Base-by-base conservation (phyloP, 2,329 filamentous ascomycete species). In the Scytalidium sp. region DNA sequence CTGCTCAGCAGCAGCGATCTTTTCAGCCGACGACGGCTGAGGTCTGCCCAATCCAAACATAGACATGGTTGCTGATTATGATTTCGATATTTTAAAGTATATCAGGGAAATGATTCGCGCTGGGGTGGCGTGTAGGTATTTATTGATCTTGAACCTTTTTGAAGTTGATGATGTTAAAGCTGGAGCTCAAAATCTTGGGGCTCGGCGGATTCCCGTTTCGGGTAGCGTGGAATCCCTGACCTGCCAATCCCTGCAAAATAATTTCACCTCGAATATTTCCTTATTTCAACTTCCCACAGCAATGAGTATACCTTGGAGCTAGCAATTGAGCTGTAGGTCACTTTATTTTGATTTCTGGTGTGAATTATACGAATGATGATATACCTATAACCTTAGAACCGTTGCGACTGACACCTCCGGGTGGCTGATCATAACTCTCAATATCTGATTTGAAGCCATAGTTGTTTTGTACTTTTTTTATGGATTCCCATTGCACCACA, bases 1-100 rank as follows among this genome's bases (percentile, higher is more conserved):
- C 60, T 90, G 87, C 78, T 99, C 93, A 63, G 95, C 92, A 64
- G 90, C 89, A 64, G 90, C 88, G 70, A 99, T 94, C 82, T 97
- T 99, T 80, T 97, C 89, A 71, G 90, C 92, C 65, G 92, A 96
- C 57, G 90, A 88, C 69, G 92, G 88, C 76, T 97, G 90, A 55
- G 90, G 88, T 60, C 83, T 78, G 64, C 79, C 77, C 67, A 87
- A 83, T 67, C 86, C 86, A 61, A 88, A 80, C 75, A 88, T 87
- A 57, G 85, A 88, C 85, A 88, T 88, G 48, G 61, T 79, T 68
- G 58, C 51, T 45, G 51, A 50, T 44, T 49, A 29, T 41, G 19
- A 42, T 7, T 50, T 41, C 7, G 13, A 36, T 5, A 5, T 15
- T n/a, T 36, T 15, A n/a, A 15, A n/a, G 13, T 36, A 36, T 36